Evolutionary conservation across 306 rosid genomes (phyloP).

Genomic region (Sicyos edulis): DNA sequence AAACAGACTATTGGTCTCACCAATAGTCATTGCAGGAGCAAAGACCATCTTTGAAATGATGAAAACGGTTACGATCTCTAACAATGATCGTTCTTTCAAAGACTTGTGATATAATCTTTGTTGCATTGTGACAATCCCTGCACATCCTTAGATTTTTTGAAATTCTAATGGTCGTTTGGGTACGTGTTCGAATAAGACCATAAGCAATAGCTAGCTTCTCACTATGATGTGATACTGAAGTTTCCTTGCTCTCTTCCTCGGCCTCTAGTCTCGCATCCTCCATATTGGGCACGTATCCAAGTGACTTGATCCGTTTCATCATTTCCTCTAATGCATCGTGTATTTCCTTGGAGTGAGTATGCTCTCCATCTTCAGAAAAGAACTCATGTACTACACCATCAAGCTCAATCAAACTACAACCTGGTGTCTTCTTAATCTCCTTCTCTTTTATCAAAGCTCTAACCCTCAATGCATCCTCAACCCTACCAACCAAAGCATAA

Average conservation of each 20-base stretch:
- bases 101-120: slow-evolving; percentile 45
- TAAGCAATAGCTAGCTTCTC: slow-evolving; percentile 66
- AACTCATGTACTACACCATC: slow-evolving; percentile 49
- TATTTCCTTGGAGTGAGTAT: slow-evolving; percentile 43
- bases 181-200: slow-evolving; percentile 43
- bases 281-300: slow-evolving; percentile 48
- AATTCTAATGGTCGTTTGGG: slow-evolving; percentile 45
- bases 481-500: slow-evolving; percentile 44
- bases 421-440: slow-evolving; percentile 50
- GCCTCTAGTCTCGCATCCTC: slow-evolving; percentile 59
- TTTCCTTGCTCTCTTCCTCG: slow-evolving; percentile 47
- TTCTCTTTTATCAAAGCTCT: slow-evolving; percentile 43
- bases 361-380: slow-evolving; percentile 46
- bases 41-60: slow-evolving; percentile 51
- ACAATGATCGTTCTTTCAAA: slow-evolving; percentile 45
- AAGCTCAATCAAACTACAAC: slow-evolving; percentile 54
- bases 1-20: slow-evolving; percentile 23
- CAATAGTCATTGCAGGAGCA: slow-evolving; percentile 66
- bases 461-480: slow-evolving; percentile 40
- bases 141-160: slow-evolving; percentile 53
- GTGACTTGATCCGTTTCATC: slow-evolving; percentile 40
- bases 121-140: slow-evolving; percentile 53
- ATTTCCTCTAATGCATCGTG: slow-evolving; percentile 42
- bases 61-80: slow-evolving; percentile 53
- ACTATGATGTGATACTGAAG: slow-evolving; percentile 54